These are phyloP conservation scores for Pezicula carpinea DNA, from an alignment of 2,329 filamentous ascomycete genomes.

Conservation along the genomic window DNA sequence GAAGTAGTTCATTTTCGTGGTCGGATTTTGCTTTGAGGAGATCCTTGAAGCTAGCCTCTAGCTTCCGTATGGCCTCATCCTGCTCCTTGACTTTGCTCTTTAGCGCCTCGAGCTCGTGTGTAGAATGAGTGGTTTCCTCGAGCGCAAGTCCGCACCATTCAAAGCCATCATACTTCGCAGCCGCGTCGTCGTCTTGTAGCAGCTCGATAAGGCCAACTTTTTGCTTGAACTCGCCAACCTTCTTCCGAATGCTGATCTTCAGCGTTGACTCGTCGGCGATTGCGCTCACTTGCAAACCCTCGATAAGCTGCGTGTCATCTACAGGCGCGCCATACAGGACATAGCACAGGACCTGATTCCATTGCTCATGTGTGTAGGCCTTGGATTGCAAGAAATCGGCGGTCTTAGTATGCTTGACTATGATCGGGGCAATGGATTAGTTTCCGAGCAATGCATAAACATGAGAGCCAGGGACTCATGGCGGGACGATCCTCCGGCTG, in stretches of 20 bases:
- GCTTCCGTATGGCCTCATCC: constrained; percentile 50
- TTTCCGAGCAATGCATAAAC: constrained; percentile 25
- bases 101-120: constrained; percentile 24
- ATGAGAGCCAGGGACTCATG: constrained; percentile 14
- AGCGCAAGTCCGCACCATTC: constrained; percentile 65
- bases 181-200: constrained; percentile 39
- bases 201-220: constrained; percentile 62
- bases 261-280: constrained; percentile 47
- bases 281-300: constrained; percentile 58
- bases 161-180: constrained; percentile 59
- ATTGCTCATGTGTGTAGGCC: constrained; percentile 57
- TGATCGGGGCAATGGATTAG: constrained; percentile 17
- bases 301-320: constrained; percentile 47
- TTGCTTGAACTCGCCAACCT: constrained; percentile 69
- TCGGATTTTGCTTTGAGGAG: constrained; percentile 61
- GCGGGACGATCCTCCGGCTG: constrained; percentile 17
- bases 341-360: constrained; percentile 56
- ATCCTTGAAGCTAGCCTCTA: constrained; percentile 61
- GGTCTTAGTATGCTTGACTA: constrained; percentile 54
- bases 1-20: constrained; percentile 61
- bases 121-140: constrained; percentile 23
- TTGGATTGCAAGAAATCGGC: constrained; percentile 42
- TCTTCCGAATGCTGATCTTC: constrained; percentile 60
- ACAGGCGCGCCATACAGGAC: constrained; percentile 44
- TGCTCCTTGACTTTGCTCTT: constrained; percentile 40